Percentiles rank a stretch among this genome's conserved stretches.
phyloP scores from a whole-genome alignment of 805 yeast genomes.

The Lipomyces starkeyi region DNA sequence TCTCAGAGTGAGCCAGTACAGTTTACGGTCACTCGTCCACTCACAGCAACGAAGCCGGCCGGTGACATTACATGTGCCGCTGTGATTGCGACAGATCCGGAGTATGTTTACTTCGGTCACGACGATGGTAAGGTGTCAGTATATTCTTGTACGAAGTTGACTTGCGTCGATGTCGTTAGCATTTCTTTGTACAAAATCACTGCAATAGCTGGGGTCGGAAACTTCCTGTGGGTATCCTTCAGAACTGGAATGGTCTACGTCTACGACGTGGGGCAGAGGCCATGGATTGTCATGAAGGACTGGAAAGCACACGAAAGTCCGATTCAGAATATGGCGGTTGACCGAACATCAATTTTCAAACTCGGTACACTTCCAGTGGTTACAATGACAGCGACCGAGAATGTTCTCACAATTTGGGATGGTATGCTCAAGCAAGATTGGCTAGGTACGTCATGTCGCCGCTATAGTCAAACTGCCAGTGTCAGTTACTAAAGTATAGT shows the following conservation, averaged over 20 bases:
- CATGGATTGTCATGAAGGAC: slow-evolving; percentile 47
- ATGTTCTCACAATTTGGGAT: slow-evolving; percentile 45
- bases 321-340: slow-evolving; percentile 34
- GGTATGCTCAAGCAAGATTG: slow-evolving; percentile 46
- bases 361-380: slow-evolving; percentile 40
- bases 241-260: slow-evolving; percentile 48
- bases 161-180: slow-evolving; percentile 44
- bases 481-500: slow-evolving; percentile 6
- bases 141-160: slow-evolving; percentile 39
- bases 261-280: slow-evolving; percentile 42
- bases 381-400: slow-evolving; percentile 40
- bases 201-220: slow-evolving; percentile 42
- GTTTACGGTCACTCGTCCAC: slow-evolving; percentile 41
- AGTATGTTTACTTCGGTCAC: slow-evolving; percentile 49
- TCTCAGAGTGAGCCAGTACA: slow-evolving; percentile 32
- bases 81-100: slow-evolving; percentile 37
- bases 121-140: slow-evolving; percentile 49
- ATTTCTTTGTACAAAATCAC: slow-evolving; percentile 43
- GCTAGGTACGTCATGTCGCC: slow-evolving; percentile 38
- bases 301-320: slow-evolving; percentile 49
- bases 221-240: slow-evolving; percentile 48
- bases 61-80: slow-evolving; percentile 47
- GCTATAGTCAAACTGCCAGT: background rate
- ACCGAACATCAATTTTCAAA: slow-evolving; percentile 34
- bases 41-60: slow-evolving; percentile 31